These are phyloP conservation scores for Gautieria morchelliformis DNA, from an alignment of 768 basidiomycete genomes.

Conservation along the genomic window DNA sequence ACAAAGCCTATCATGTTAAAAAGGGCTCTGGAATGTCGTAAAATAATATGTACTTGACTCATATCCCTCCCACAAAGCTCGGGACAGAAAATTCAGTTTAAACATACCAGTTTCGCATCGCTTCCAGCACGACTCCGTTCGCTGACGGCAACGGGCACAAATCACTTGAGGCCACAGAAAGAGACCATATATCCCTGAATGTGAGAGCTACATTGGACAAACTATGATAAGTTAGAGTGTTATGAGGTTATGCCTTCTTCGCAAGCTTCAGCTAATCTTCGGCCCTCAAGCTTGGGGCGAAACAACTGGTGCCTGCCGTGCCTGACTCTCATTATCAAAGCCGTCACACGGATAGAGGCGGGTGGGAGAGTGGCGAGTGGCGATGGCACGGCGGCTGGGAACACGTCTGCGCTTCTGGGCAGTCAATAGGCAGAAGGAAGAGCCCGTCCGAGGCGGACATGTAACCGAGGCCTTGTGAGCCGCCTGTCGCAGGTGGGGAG, in stretches of 20 bases:
- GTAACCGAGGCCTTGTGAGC: conserved; percentile 41
- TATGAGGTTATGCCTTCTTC: conserved; percentile 32
- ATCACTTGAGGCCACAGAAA: no score
- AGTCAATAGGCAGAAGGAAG: conserved; percentile 4
- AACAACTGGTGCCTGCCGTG: background rate
- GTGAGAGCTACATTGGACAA: no score
- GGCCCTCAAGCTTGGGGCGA: conserved; percentile 9
- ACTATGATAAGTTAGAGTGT: no score
- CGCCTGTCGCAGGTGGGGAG: conserved; percentile 21
- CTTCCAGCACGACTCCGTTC: no score
- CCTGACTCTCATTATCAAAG: conserved; percentile 6
- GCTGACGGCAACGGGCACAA: no score
- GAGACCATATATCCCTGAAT: no score
- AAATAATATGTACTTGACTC: no score
- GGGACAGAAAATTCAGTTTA: no score
- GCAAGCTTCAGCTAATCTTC: conserved; percentile 56
- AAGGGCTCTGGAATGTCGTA: no score
- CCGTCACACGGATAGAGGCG: conserved; percentile 42
- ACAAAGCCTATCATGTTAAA: no score
- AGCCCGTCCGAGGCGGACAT: conserved; percentile 12
- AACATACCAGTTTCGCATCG: no score
- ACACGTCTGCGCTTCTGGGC: conserved; percentile 36
- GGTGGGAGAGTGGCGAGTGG: conserved; percentile 69
- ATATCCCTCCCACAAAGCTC: no score
- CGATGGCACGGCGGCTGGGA: conserved; percentile 52